Evolutionary conservation across 805 yeast species (phyloP).

Genomic region (Ogataea neopini): DNA sequence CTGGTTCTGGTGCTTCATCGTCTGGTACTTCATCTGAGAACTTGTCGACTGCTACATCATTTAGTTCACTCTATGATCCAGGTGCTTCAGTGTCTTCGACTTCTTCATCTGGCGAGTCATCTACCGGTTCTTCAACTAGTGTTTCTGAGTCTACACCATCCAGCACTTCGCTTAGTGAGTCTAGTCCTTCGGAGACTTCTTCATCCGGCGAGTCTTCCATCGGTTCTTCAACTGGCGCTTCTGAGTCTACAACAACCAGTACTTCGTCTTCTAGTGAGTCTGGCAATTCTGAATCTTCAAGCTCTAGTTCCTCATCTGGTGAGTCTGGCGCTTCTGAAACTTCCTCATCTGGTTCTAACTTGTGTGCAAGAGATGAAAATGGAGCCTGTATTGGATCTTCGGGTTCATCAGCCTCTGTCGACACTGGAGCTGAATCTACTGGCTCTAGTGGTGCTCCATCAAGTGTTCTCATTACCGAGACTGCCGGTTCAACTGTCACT

Average conservation of each 20-base stretch:
- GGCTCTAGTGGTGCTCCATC: constrained; percentile 14
- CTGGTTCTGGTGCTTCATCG: background rate
- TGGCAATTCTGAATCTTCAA: no score
- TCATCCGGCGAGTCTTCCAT: background rate
- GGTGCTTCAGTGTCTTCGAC: background rate
- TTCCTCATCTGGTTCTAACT: no score
- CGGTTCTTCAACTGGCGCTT: background rate
- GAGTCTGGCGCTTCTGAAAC: no score
- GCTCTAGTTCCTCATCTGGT: background rate
- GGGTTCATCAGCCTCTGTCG: no score
- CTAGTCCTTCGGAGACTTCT: no score
- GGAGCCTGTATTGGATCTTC: no score
- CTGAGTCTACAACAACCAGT: no score
- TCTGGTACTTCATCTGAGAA: background rate
- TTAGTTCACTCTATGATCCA: background rate
- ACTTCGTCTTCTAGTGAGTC: background rate
- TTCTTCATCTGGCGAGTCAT: background rate
- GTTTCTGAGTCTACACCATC: background rate
- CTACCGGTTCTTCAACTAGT: background rate
- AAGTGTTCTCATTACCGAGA: constrained; percentile 17
- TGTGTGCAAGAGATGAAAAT: no score
- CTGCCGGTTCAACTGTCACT: constrained; percentile 20
- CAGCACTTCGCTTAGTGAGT: background rate
- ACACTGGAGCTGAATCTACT: background rate
- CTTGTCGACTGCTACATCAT: background rate